These are phyloP conservation scores for Colletotrichum somersetense DNA, from an alignment of 2,329 filamentous ascomycete species.

Conservation along the genomic window DNA sequence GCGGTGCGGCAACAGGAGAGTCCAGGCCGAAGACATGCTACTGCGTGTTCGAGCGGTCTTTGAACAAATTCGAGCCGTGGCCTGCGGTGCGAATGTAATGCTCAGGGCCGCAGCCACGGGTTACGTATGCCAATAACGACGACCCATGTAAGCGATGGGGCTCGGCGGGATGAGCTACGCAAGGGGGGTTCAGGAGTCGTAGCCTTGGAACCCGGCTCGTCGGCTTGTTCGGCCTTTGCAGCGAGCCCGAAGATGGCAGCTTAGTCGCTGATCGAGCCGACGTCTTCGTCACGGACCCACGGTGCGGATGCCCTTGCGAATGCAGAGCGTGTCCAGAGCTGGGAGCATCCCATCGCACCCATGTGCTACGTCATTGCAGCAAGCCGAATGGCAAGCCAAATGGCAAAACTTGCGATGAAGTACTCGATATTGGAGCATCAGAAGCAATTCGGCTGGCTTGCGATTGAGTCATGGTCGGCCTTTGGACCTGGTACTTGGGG, in stretches of 20 bases:
- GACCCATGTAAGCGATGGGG: background rate
- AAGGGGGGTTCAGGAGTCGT: background rate
- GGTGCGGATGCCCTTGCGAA: background rate
- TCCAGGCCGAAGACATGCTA: background rate
- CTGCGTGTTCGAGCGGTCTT: background rate
- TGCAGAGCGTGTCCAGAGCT: background rate
- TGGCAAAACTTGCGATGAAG: background rate
- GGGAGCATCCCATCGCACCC: background rate
- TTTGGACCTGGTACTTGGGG: background rate
- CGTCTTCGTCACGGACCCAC: background rate
- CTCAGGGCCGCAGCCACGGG: background rate
- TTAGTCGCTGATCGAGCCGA: background rate
- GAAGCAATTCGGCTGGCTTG: background rate
- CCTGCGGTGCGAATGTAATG: constrained; percentile 3
- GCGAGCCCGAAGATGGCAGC: background rate
- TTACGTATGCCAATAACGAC: background rate
- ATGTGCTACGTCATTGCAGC: background rate
- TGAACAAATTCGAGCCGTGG: background rate
- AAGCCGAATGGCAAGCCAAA: background rate
- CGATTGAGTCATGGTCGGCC: background rate
- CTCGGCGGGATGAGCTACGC: background rate
- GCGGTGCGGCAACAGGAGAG: background rate
- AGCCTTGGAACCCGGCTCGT: background rate
- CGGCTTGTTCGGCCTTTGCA: too few relatives aligned
- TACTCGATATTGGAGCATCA: background rate